Evolutionary conservation across 2,329 filamentous ascomycete genomes (phyloP).

Genomic region (Cladosporium austrohemisphaericum): DNA sequence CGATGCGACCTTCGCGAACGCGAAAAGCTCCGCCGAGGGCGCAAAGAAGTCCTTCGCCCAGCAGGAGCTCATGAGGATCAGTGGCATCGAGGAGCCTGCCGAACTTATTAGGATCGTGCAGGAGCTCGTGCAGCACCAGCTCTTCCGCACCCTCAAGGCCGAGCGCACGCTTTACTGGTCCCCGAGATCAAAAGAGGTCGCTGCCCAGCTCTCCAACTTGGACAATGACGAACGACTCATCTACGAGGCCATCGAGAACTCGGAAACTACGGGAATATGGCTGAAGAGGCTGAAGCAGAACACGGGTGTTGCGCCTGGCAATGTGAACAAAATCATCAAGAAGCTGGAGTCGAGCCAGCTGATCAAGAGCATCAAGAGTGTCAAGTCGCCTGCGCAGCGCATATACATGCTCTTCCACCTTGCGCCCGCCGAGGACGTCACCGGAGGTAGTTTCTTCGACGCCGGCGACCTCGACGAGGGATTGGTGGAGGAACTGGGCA

Average conservation of each 20-base stretch:
- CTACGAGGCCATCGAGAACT: constrained; percentile 83
- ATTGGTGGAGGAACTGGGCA: constrained; percentile 75
- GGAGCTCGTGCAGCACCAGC: constrained; percentile 28
- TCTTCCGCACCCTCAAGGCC: constrained; percentile 31
- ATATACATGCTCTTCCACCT: constrained; percentile 92
- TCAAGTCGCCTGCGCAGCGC: constrained; percentile 85
- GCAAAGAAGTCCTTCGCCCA: constrained; percentile 32
- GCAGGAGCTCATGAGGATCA: constrained; percentile 28
- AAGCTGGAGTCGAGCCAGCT: constrained; percentile 75
- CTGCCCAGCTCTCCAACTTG: constrained; percentile 40
- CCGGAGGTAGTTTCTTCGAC: constrained; percentile 91
- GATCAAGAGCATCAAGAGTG: constrained; percentile 85
- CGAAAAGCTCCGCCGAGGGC: constrained; percentile 25
- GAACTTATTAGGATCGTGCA: constrained; percentile 31
- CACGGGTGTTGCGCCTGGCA: constrained; percentile 78
- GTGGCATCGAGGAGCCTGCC: constrained; percentile 20
- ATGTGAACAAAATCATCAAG: constrained; percentile 78
- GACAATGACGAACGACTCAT: constrained; percentile 74
- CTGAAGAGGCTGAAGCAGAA: constrained; percentile 75
- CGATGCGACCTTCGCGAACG: constrained; percentile 11
- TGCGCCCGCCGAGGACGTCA: constrained; percentile 81
- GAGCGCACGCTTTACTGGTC: constrained; percentile 30
- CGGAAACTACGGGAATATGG: constrained; percentile 85
- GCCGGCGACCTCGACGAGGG: constrained; percentile 85
- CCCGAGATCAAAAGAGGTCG: constrained; percentile 13